Evolutionary conservation across 257 asterid genomes (phyloP).

Genomic region (Dorcoceras hygrometricum): DNA sequence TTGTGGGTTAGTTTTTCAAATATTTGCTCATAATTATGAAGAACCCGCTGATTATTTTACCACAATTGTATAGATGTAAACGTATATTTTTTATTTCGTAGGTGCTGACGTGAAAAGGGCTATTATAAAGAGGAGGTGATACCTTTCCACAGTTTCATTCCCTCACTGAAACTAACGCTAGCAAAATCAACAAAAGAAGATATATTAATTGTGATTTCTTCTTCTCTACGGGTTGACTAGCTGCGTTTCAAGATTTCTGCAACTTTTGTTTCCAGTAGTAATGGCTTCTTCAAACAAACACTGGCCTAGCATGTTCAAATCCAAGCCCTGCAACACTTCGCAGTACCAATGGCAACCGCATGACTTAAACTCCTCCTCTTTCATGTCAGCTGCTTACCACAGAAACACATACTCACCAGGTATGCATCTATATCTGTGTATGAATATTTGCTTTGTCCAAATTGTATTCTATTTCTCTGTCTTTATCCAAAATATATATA

Average conservation of each 20-base stretch:
- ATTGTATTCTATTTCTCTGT: not conserved
- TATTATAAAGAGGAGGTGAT: slow-evolving; percentile 26
- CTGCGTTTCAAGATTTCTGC: slow-evolving; percentile 2
- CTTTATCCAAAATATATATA: no score
- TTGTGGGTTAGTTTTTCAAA: slow-evolving; percentile 46
- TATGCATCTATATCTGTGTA: not conserved
- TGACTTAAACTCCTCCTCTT: not conserved
- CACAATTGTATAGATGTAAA: no score
- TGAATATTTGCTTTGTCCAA: not conserved
- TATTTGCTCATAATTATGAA: not conserved
- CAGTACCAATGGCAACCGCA: not conserved
- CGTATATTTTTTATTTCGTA: not conserved
- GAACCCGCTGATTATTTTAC: not conserved
- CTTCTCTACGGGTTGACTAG: not conserved
- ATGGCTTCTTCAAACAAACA: slow-evolving; percentile 55
- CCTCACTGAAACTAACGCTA: not conserved
- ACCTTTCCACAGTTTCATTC: not conserved
- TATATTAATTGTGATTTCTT: not conserved
- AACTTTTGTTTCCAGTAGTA: no score
- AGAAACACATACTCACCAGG: not conserved
- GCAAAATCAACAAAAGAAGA: not conserved
- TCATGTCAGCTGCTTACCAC: not conserved
- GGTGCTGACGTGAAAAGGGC: slow-evolving; percentile 24
- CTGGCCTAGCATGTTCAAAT: slow-evolving; percentile 71
- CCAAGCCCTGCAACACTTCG: slow-evolving; percentile 28